A percentile compares a stretch with the other conserved stretches of the same genome.
These are phyloP conservation scores for Solanum medicagineum DNA, from an alignment of 257 asterid genomes.

Conservation along the genomic window DNA sequence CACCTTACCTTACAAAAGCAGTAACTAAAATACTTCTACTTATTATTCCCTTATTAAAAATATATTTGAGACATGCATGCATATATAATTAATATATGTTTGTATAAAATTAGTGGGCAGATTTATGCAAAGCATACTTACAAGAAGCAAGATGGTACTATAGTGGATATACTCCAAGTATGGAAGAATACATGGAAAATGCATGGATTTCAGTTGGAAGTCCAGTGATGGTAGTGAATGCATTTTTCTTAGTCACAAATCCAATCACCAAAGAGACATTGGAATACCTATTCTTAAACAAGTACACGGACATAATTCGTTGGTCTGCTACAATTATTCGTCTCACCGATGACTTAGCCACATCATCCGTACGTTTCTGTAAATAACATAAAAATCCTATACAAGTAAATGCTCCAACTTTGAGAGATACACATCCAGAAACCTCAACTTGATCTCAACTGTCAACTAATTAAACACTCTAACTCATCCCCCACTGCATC, in stretches of 20 bases:
- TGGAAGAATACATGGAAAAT: constrained; percentile 11
- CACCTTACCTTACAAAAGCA: not conserved
- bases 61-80: not conserved
- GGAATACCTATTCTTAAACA: not conserved
- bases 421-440: too few species aligned
- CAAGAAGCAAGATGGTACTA: constrained; percentile 24
- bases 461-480: too few species aligned
- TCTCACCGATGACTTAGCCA: constrained; percentile 19
- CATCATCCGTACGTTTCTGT: constrained; percentile 9
- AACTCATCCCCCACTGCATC: too few species aligned
- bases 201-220: constrained; percentile 16
- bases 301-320: constrained; percentile 10
- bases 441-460: too few species aligned
- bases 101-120: not conserved
- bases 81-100: not conserved
- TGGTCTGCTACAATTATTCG: constrained; percentile 4
- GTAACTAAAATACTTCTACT: not conserved
- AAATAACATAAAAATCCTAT: too few species aligned
- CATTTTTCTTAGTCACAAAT: constrained; percentile 3
- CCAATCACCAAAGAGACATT: constrained; percentile 9
- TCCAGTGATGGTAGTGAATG: not conserved
- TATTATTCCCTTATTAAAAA: not conserved
- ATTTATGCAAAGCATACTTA: constrained; percentile 6
- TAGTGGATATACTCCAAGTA: constrained; percentile 7
- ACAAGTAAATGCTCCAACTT: too few species aligned